phyloP scores from a whole-genome alignment of 2,329 filamentous ascomycete genomes.

The Aspergillus pseudoviridinutans region DNA sequence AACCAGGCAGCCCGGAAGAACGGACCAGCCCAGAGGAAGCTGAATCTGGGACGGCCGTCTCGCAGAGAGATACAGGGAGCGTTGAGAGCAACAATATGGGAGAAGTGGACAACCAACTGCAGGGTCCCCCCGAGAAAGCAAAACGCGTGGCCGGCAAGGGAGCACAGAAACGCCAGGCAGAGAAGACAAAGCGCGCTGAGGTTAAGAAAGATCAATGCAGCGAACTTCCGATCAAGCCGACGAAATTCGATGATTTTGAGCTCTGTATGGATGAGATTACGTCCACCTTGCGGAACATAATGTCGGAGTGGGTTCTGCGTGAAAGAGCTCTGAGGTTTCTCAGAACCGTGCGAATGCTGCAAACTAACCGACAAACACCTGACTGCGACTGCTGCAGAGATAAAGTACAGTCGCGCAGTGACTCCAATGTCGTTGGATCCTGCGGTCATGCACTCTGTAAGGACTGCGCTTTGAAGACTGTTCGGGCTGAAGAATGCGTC shows the following conservation, averaged over 20 bases:
- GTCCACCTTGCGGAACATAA: constrained; percentile 14
- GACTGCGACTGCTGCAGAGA: constrained; percentile 33
- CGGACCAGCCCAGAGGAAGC: neutral
- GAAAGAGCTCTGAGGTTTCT: constrained; percentile 23
- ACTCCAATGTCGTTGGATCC: constrained; percentile 41
- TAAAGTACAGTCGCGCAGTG: constrained; percentile 20
- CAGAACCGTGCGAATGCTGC: constrained; percentile 15
- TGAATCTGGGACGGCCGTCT: neutral
- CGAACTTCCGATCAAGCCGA: constrained; percentile 11
- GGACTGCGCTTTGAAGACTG: constrained; percentile 29
- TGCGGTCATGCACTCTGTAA: constrained; percentile 54
- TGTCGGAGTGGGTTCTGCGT: constrained; percentile 20
- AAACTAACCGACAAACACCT: constrained; percentile 9
- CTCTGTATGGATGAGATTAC: constrained; percentile 16
- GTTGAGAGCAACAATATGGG: neutral
- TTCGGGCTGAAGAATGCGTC: constrained; percentile 34
- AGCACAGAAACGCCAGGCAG: neutral
- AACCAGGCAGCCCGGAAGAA: neutral
- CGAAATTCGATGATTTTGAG: constrained; percentile 13
- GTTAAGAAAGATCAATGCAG: neutral
- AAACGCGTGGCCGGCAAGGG: neutral
- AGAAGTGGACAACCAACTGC: neutral
- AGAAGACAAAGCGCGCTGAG: neutral
- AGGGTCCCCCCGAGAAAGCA: neutral
- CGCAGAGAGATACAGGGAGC: neutral